Base-by-base conservation (phyloP, 2,329 filamentous ascomycete species). In the Sporothrix phasma region DNA sequence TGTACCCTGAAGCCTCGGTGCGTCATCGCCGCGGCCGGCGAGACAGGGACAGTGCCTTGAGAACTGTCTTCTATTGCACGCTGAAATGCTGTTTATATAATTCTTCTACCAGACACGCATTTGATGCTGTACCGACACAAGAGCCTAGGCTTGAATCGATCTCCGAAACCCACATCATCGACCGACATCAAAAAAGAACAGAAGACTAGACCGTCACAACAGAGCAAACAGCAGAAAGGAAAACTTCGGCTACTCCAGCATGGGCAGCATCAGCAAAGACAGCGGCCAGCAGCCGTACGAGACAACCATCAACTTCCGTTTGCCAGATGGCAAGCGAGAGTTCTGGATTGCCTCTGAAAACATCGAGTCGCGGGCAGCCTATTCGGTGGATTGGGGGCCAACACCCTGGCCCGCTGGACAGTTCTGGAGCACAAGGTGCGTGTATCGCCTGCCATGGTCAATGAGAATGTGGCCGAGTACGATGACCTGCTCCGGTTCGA, bases 401-500 rank as follows among this genome's bases (percentile, higher is more conserved):
- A n/a, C 11, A 58, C 51, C 2, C 39, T 67, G 31, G 51, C 61
- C 1, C 61, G 60, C 34, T 68, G 66, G 66, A 65, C 60, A 17
- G 62, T 47, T 3, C 47, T 53, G 6, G 63, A 19, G 7, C 46
- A 26, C 19, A 56, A 64, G n/a, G 62, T 64, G 24, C 34, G 67
- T 17, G 51, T 68, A 1, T 68, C 67, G 17, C 65, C 67, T 2
- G 66, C 66, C 11, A 68, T 68, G 67, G 64, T 68, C 15, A 66
- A 68, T 56, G 66, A 67, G 11, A 62, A 68, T 34, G 64, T 64
- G 29, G 64, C 65, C n/a, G 63, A 65, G 37, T 60, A 64, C 34
- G 64, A 65, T 41, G 46, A 49, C 22, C 37, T 66, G 8, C n/a
- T 67, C 15, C 45, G 62, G 15, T 64, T 62, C 3, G 37, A 58